These are phyloP conservation scores for Cenchrus fungigraminus DNA, from an alignment of 176 grass and related monocot genomes.

Conservation along the genomic window DNA sequence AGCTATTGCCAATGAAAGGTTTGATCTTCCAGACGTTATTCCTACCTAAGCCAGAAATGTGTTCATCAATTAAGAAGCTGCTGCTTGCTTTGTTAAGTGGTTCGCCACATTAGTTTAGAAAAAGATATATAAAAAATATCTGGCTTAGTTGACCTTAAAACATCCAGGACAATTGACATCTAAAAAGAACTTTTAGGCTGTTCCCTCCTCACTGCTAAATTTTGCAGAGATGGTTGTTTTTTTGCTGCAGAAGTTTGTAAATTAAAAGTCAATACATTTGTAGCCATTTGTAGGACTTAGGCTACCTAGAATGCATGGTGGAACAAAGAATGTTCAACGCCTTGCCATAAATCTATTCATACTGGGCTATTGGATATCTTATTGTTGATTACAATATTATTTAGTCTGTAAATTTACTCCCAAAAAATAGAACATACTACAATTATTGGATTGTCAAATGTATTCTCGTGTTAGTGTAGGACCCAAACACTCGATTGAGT, in stretches of 20 bases:
- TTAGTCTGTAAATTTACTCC: conserved; percentile 10
- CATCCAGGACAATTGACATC: not conserved
- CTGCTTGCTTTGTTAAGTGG: conserved; percentile 15
- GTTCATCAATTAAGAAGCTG: conserved; percentile 8
- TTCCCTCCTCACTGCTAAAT: conserved; percentile 1
- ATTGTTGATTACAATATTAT: conserved; percentile 7
- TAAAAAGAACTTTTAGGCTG: not conserved
- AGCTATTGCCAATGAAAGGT: conserved; percentile 63
- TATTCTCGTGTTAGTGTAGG: not conserved
- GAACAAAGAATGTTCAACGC: not conserved
- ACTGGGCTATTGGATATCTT: not conserved
- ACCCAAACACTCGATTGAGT: not conserved
- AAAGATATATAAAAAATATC: not conserved
- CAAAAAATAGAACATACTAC: not conserved
- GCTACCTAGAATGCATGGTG: conserved; percentile 1
- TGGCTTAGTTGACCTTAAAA: not conserved
- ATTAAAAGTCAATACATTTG: not conserved
- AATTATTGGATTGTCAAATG: not conserved
- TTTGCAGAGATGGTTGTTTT: not conserved
- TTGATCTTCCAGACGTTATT: conserved; percentile 47
- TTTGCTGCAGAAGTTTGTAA: not conserved
- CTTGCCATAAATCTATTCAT: not conserved
- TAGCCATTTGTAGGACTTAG: conserved; percentile 10
- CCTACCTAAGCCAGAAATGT: conserved; percentile 39
- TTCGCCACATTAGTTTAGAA: not conserved